Conservation (phyloP, 129 eudicot species). For the Tagetes erecta region DNA sequence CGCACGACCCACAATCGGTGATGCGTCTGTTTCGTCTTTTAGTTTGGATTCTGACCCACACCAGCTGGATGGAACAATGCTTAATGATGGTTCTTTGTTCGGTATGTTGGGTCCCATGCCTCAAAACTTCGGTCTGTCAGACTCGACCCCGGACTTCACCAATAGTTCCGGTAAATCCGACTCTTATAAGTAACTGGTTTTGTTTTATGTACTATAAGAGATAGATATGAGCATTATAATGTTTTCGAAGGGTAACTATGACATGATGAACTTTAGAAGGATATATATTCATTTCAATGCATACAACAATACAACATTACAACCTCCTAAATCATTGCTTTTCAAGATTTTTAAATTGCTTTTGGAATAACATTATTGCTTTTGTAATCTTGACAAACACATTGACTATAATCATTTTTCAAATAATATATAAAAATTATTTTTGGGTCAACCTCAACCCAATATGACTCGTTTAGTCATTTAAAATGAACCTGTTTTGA, state of each 20-base stretch:
- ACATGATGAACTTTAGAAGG: neutral
- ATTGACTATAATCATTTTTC: neutral
- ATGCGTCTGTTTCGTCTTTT: conserved; percentile 62
- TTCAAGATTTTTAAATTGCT: neutral
- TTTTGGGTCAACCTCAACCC: neutral
- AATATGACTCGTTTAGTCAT: neutral
- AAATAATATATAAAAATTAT: neutral
- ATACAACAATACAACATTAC: neutral
- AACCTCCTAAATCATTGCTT: neutral
- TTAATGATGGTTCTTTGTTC: conserved; percentile 59
- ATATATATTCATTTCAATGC: neutral
- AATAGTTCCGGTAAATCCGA: conserved; percentile 41
- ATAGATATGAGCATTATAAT: neutral
- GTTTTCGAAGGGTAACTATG: neutral
- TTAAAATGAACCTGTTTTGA: neutral
- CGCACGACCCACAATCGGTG: conserved; percentile 50
- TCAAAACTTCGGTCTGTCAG: conserved; percentile 54
- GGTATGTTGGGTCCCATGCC: conserved; percentile 58
- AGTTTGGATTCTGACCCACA: conserved; percentile 67
- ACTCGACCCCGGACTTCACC: conserved; percentile 56
- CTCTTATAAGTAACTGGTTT: neutral
- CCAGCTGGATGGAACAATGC: conserved; percentile 53
- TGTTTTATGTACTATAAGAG: neutral
- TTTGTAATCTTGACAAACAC: neutral
- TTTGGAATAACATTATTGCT: neutral